Conservation (phyloP, 306 rosid species). For the Quercus glauca region DNA sequence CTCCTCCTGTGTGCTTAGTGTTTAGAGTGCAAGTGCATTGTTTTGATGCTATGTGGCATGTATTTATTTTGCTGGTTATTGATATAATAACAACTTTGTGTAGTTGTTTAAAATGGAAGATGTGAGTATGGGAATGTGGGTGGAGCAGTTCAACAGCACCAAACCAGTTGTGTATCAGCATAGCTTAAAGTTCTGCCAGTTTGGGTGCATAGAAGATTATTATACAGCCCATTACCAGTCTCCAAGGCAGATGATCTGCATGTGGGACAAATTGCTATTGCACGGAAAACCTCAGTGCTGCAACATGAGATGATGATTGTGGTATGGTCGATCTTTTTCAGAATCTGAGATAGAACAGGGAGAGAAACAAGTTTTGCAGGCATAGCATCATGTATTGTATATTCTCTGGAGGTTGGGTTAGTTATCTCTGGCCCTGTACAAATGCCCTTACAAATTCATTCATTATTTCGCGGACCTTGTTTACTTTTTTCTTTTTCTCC, state of each 20-base stretch:
- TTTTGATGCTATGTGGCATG: neutral
- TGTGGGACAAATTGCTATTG: conserved; percentile 65
- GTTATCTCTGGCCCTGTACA: conserved; percentile 34
- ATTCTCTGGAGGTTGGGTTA: conserved; percentile 36
- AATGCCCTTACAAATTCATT: conserved; percentile 31
- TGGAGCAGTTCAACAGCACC: conserved; percentile 63
- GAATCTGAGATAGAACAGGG: conserved; percentile 23
- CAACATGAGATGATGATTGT: conserved; percentile 63
- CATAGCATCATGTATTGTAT: conserved; percentile 37
- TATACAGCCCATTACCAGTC: conserved; percentile 91
- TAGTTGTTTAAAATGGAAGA: conserved; percentile 97
- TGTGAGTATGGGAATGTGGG: conserved; percentile 98
- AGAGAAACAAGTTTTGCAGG: conserved; percentile 51
- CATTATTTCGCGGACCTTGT: conserved; percentile 5
- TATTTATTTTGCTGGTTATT: neutral
- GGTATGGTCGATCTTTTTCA: conserved; percentile 8
- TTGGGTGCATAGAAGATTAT: conserved; percentile 78
- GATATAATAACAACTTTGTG: conserved; percentile 12
- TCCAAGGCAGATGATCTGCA: conserved; percentile 83
- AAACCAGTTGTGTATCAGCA: conserved; percentile 62
- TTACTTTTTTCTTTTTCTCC: neutral
- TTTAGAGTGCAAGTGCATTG: neutral
- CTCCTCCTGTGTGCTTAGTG: neutral
- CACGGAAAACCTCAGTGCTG: conserved; percentile 64
- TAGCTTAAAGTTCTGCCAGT: conserved; percentile 75